phyloP scores from a whole-genome alignment of 2,329 filamentous ascomycete genomes.

The Fusarium scirpi region DNA sequence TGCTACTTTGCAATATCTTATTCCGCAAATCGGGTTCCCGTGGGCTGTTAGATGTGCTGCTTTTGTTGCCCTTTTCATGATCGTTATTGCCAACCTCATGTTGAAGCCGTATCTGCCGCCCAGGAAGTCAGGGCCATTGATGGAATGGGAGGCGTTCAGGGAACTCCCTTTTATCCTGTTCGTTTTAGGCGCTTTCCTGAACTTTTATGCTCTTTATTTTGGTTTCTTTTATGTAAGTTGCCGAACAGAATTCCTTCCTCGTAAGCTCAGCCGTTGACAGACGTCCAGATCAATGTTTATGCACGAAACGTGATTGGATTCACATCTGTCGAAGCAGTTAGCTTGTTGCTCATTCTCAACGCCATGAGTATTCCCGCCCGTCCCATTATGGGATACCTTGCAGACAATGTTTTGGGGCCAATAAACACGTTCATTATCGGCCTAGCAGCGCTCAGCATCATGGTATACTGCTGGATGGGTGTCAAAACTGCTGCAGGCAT shows the following conservation, averaged over 20 bases:
- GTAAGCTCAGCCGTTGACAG: slow-evolving; percentile 11
- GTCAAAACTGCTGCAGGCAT: slow-evolving; percentile 45
- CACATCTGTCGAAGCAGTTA: slow-evolving; percentile 63
- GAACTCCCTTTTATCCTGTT: slow-evolving; percentile 68
- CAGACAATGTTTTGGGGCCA: slow-evolving; percentile 65
- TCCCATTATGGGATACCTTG: slow-evolving; percentile 68
- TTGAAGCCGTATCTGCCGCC: slow-evolving; percentile 61
- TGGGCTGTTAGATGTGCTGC: slow-evolving; percentile 74
- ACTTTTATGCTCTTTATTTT: slow-evolving; percentile 56
- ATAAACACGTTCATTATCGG: slow-evolving; percentile 58
- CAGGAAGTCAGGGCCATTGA: slow-evolving; percentile 61
- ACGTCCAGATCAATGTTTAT: slow-evolving; percentile 57
- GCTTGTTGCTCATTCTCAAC: slow-evolving; percentile 74
- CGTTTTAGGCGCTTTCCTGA: slow-evolving; percentile 61
- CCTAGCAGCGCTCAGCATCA: slow-evolving; percentile 46
- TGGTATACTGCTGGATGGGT: slow-evolving; percentile 50
- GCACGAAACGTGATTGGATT: slow-evolving; percentile 54
- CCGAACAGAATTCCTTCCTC: slow-evolving; percentile 47
- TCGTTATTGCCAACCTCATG: slow-evolving; percentile 54
- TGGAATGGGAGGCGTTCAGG: slow-evolving; percentile 68
- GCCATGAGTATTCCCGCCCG: slow-evolving; percentile 70
- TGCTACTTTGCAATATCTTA: slow-evolving; percentile 66
- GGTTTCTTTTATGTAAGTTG: slow-evolving; percentile 58
- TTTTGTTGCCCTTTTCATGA: slow-evolving; percentile 68
- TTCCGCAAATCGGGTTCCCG: slow-evolving; percentile 69